Conservation (phyloP, 805 yeast species). For the Pichia kluyveri region DNA sequence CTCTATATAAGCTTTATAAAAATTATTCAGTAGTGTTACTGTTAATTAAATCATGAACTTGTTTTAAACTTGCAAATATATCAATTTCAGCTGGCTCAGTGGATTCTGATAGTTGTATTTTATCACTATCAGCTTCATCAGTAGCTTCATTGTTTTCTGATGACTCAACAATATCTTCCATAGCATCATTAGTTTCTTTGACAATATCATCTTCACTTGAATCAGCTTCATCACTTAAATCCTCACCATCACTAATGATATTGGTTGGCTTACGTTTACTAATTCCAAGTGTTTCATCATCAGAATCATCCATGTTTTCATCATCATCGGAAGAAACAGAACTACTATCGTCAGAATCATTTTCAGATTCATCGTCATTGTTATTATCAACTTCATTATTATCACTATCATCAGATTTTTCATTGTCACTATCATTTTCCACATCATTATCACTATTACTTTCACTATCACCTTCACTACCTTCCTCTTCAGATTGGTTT, state of each 20-base stretch:
- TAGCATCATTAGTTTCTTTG: too few relatives aligned
- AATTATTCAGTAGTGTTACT: background rate
- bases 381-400: background rate
- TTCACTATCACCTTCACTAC: background rate
- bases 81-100: background rate
- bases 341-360: background rate
- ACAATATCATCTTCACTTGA: too few relatives aligned
- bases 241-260: too few relatives aligned
- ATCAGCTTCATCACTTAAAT: too few relatives aligned
- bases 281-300: too few relatives aligned
- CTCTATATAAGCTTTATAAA: background rate
- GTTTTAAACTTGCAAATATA: background rate
- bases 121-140: too few relatives aligned
- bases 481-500: background rate
- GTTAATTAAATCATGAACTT: conserved; percentile 1
- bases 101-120: background rate
- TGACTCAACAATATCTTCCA: too few relatives aligned
- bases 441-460: conserved; percentile 1
- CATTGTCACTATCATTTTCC: conserved; percentile 7
- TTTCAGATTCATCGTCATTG: background rate
- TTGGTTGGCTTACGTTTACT: too few relatives aligned
- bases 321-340: background rate
- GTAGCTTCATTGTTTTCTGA: too few relatives aligned
- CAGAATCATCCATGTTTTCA: too few relatives aligned
- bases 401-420: background rate